Evolutionary conservation across 2,329 filamentous ascomycete genomes (phyloP).

Genomic region (Purpureocillium takamizusanense): DNA sequence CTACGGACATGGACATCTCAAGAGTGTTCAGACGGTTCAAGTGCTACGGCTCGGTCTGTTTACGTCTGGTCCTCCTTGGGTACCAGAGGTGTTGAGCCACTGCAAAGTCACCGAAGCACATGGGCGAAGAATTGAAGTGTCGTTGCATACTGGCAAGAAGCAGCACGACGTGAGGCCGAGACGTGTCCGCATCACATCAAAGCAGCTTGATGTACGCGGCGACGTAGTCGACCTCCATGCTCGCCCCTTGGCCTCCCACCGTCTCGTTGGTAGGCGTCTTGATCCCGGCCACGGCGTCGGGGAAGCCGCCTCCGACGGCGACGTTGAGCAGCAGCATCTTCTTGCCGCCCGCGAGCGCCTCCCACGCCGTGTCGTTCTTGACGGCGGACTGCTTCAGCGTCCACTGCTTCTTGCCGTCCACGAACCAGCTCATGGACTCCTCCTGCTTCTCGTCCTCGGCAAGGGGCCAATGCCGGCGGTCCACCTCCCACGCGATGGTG

Average conservation of each 20-base stretch:
- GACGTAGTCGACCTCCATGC: slow-evolving; percentile 30
- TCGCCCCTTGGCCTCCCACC: slow-evolving; percentile 18
- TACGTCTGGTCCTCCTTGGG: too few relatives aligned
- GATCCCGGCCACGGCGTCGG: slow-evolving; percentile 20
- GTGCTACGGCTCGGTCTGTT: too few relatives aligned
- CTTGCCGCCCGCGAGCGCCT: slow-evolving; percentile 15
- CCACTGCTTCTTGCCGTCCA: slow-evolving; percentile 20
- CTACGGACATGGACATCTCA: too few relatives aligned
- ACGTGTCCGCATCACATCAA: too few relatives aligned
- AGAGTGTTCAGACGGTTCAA: too few relatives aligned
- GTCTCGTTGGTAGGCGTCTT: slow-evolving; percentile 24
- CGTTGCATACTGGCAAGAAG: too few relatives aligned
- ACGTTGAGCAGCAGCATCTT: slow-evolving; percentile 28
- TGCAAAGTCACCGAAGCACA: too few relatives aligned
- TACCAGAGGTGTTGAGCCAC: too few relatives aligned
- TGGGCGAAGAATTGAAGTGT: too few relatives aligned
- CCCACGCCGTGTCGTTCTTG: slow-evolving; percentile 18
- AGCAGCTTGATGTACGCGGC: slow-evolving; percentile 17
- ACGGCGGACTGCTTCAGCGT: slow-evolving; percentile 17
- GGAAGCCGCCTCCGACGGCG: slow-evolving; percentile 28
- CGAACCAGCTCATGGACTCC: slow-evolving; percentile 25
- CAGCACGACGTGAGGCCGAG: too few relatives aligned
- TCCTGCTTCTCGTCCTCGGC: slow-evolving; percentile 7
- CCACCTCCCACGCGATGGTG: slow-evolving; percentile 21
- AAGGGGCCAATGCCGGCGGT: slow-evolving; percentile 12